Evolutionary conservation across 176 grass and related monocot species (phyloP).

Genomic region (Musa beccarii): DNA sequence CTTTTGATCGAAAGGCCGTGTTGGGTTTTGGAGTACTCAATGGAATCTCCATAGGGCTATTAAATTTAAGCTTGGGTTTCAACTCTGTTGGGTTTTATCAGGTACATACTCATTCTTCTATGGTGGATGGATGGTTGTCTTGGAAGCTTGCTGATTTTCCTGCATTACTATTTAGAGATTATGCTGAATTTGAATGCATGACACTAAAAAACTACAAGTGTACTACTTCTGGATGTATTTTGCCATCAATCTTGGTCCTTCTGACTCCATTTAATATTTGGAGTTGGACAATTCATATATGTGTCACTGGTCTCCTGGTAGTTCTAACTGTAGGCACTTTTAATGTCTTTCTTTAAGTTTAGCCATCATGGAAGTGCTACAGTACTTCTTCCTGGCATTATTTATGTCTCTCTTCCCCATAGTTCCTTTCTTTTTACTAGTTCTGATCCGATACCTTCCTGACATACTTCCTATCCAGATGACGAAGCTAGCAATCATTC

Average conservation of each 20-base stretch:
- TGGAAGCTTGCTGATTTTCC: not conserved
- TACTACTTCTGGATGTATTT: no score
- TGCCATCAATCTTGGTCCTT: not conserved
- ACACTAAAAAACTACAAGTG: not conserved
- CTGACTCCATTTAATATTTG: not conserved
- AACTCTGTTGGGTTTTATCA: slow-evolving; percentile 99
- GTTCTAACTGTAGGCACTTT: no score
- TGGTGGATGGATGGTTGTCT: not conserved
- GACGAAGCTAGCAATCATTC: slow-evolving; percentile 98
- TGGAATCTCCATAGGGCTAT: slow-evolving; percentile 95
- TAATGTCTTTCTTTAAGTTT: no score
- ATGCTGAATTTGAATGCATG: not conserved
- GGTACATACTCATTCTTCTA: slow-evolving; percentile 32
- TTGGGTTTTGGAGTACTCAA: slow-evolving; percentile 97
- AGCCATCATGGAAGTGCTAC: no score
- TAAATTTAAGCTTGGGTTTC: slow-evolving; percentile 94
- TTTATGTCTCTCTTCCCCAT: no score
- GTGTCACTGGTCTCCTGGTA: no score
- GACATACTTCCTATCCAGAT: slow-evolving; percentile 48
- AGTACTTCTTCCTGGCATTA: no score
- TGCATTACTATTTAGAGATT: not conserved
- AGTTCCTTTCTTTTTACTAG: not conserved
- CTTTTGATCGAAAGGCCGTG: slow-evolving; percentile 82
- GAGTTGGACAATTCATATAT: no score
- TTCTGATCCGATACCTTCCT: not conserved